These are phyloP conservation scores for Tolypocladium ophioglossoides DNA, from an alignment of 2,329 filamentous ascomycete species.

Conservation along the genomic window DNA sequence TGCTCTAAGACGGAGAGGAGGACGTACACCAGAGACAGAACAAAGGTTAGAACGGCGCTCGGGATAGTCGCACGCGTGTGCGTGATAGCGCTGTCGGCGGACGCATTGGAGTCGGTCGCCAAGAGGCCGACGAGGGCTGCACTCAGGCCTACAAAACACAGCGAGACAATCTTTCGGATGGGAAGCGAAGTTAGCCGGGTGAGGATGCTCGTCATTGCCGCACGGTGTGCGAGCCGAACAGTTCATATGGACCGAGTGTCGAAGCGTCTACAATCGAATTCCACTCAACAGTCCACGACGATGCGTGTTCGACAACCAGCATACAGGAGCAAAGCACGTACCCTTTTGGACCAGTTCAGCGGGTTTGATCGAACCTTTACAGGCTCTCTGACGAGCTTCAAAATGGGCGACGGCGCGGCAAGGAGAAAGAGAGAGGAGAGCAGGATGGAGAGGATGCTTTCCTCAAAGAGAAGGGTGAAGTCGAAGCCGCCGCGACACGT, in stretches of 20 bases:
- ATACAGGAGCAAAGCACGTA: neutral
- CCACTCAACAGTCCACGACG: neutral
- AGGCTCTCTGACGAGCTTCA: neutral
- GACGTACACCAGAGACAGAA: neutral
- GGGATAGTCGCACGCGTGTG: neutral
- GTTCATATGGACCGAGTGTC: neutral
- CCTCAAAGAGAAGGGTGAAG: conserved; percentile 11
- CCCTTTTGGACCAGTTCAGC: conserved; percentile 1
- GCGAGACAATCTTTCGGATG: neutral
- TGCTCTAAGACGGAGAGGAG: conserved; percentile 3
- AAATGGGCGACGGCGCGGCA: neutral
- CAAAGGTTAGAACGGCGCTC: neutral
- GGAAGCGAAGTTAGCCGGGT: neutral
- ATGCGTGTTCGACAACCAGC: neutral
- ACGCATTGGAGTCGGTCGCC: neutral
- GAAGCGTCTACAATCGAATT: neutral
- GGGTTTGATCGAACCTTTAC: neutral
- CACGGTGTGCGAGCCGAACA: neutral
- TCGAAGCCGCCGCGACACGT: conserved; percentile 11
- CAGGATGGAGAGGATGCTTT: conserved; percentile 7
- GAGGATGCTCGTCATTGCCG: neutral
- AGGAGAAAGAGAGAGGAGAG: conserved; percentile 1
- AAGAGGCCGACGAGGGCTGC: conserved; percentile 2
- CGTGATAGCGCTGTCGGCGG: neutral
- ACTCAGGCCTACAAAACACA: conserved; percentile 2